Evolutionary conservation across 1,284 basidiomycete species (phyloP).

Genomic region (Cutaneotrichosporon arboriforme): DNA sequence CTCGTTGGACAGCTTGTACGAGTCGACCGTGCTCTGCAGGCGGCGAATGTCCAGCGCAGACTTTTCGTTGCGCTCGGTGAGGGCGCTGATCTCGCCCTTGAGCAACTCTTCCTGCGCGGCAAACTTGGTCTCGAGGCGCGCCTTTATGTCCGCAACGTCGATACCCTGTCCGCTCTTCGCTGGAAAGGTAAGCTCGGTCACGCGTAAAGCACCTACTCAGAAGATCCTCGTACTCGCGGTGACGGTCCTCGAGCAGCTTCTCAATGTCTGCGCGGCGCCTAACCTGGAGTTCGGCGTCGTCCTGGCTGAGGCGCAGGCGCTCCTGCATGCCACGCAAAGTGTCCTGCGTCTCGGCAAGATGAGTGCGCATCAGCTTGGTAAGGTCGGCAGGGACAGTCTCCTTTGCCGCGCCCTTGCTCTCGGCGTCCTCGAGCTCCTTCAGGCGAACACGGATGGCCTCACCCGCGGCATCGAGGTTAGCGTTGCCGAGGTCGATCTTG

Average conservation of each 20-base stretch:
- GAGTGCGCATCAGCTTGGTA: slow-evolving; percentile 64
- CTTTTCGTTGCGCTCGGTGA: slow-evolving; percentile 86
- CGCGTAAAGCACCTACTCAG: slow-evolving; percentile 50
- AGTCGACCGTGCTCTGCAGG: slow-evolving; percentile 81
- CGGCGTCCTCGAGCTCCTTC: slow-evolving; percentile 32
- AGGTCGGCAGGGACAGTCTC: slow-evolving; percentile 57
- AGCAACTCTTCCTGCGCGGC: slow-evolving; percentile 86
- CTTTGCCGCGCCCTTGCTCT: slow-evolving; percentile 7
- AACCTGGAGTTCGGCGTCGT: slow-evolving; percentile 81
- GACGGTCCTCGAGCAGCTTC: slow-evolving; percentile 69
- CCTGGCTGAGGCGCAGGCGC: slow-evolving; percentile 77
- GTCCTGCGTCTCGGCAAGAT: slow-evolving; percentile 82
- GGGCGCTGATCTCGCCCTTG: slow-evolving; percentile 75
- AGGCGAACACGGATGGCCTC: slow-evolving; percentile 42
- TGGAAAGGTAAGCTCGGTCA: slow-evolving; percentile 41
- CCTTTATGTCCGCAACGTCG: slow-evolving; percentile 50
- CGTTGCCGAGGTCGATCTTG: slow-evolving; percentile 72
- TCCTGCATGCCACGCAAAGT: slow-evolving; percentile 84
- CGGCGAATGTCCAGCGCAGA: slow-evolving; percentile 78
- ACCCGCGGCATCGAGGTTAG: slow-evolving; percentile 26
- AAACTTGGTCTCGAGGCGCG: slow-evolving; percentile 91
- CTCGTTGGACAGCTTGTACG: slow-evolving; percentile 92
- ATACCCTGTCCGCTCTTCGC: slow-evolving; percentile 8
- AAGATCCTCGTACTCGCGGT: slow-evolving; percentile 93
- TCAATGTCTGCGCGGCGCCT: slow-evolving; percentile 85